phyloP scores from a whole-genome alignment of 371 early-diverging fungal genomes.

The Mucor circinelloides region DNA sequence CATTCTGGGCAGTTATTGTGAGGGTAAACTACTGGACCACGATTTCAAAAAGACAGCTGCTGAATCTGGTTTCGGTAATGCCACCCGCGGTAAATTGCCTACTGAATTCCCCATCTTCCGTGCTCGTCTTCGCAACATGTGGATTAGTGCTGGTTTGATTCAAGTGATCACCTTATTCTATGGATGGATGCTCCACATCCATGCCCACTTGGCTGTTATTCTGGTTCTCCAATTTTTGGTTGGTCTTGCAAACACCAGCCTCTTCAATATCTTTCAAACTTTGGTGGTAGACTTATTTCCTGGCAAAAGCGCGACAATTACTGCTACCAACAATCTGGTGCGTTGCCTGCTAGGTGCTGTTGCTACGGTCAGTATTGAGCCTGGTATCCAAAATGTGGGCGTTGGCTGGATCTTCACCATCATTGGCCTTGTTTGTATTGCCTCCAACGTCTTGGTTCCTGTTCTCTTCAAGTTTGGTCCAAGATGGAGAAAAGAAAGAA shows the following conservation, averaged over 20 bases:
- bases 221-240: conserved; percentile 37
- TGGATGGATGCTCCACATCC: conserved; percentile 32
- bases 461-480: conserved; percentile 22
- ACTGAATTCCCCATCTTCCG: conserved; percentile 15
- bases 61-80: conserved; percentile 11
- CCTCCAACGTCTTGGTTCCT: conserved; percentile 1
- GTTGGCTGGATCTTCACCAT: conserved; percentile 42
- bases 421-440: conserved; percentile 20
- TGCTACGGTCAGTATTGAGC: conserved; percentile 32
- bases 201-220: conserved; percentile 29
- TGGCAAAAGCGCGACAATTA: conserved; percentile 43
- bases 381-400: conserved; percentile 36
- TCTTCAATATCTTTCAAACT: conserved; percentile 33
- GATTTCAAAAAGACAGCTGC: conserved; percentile 29
- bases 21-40: conserved; percentile 34
- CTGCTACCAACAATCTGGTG: conserved; percentile 46
- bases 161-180: conserved; percentile 26
- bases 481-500: conserved; percentile 18
- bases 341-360: conserved; percentile 44
- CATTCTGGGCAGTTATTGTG: conserved; percentile 28
- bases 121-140: conserved; percentile 33
- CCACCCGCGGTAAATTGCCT: conserved; percentile 1
- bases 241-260: conserved; percentile 17
- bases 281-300: conserved; percentile 43
- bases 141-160: conserved; percentile 20